Evolutionary conservation across 164 flowering plant species (phyloP).

Genomic region (Chloranthus sessilifolius): DNA sequence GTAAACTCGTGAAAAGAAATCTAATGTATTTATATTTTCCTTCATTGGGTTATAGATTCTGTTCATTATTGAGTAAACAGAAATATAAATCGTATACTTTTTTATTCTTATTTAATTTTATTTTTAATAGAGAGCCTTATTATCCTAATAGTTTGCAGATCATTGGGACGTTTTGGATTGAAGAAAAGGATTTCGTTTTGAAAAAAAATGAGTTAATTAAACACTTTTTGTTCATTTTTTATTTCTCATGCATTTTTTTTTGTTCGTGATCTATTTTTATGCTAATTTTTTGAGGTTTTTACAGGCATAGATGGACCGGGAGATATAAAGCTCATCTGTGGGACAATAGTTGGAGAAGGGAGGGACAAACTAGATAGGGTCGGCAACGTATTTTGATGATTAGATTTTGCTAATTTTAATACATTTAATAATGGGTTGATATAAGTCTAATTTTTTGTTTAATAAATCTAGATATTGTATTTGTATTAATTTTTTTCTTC

Average conservation of each 20-base stretch:
- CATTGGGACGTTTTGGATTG: no score
- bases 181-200: no score
- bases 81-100: no score
- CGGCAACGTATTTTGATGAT: constrained; percentile 77
- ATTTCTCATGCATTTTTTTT: no score
- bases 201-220: no score
- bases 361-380: constrained; percentile 95
- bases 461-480: no score
- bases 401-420: background rate
- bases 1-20: background rate
- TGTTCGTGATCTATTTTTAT: background rate
- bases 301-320: constrained; percentile 97
- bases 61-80: no score
- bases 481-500: constrained; percentile 3
- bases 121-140: no score
- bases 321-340: constrained; percentile 97
- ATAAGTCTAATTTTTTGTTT: no score
- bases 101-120: background rate
- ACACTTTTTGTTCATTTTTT: no score
- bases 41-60: background rate
- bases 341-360: constrained; percentile 97
- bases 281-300: background rate
- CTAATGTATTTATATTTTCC: background rate
- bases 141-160: no score
- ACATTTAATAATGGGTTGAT: background rate